phyloP scores from a whole-genome alignment of 352 stramenopile genomes.

The Globisporangium middletonii region DNA sequence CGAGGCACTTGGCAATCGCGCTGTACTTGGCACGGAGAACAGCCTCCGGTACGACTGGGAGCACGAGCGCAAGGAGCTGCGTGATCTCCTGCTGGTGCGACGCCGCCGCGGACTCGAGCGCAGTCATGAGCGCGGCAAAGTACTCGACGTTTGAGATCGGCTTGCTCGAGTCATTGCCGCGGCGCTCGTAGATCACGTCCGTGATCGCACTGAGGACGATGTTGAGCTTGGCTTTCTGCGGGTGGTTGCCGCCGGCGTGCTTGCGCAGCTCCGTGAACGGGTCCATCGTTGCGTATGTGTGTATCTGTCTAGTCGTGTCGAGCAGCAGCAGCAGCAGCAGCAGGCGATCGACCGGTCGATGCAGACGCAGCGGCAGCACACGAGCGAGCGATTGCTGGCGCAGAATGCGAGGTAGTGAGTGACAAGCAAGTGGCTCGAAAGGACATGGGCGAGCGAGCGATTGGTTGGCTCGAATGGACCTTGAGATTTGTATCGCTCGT shows the following conservation, averaged over 20 bases:
- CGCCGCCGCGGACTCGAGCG: conserved; percentile 60
- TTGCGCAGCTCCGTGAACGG: conserved; percentile 75
- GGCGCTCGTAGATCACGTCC: conserved; percentile 80
- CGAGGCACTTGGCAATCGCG: conserved; percentile 61
- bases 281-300: conserved; percentile 31
- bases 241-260: conserved; percentile 68
- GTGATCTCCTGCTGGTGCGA: conserved; percentile 76
- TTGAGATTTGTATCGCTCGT: no score
- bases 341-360: background rate
- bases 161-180: conserved; percentile 16
- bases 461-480: conserved; percentile 21
- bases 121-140: conserved; percentile 85
- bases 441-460: conserved; percentile 15
- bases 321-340: background rate
- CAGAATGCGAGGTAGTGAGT: conserved; percentile 10
- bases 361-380: no score
- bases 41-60: conserved; percentile 62
- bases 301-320: background rate
- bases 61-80: conserved; percentile 68
- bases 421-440: conserved; percentile 2
- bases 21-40: conserved; percentile 80
- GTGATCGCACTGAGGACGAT: conserved; percentile 78
- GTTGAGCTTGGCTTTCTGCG: conserved; percentile 82
- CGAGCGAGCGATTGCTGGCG: conserved; percentile 4
- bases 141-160: conserved; percentile 81